A percentile compares a stretch with the other conserved stretches of the same genome.
These are phyloP conservation scores for Symmetrospora coprosmae DNA, from an alignment of 768 basidiomycete species.

Conservation along the genomic window DNA sequence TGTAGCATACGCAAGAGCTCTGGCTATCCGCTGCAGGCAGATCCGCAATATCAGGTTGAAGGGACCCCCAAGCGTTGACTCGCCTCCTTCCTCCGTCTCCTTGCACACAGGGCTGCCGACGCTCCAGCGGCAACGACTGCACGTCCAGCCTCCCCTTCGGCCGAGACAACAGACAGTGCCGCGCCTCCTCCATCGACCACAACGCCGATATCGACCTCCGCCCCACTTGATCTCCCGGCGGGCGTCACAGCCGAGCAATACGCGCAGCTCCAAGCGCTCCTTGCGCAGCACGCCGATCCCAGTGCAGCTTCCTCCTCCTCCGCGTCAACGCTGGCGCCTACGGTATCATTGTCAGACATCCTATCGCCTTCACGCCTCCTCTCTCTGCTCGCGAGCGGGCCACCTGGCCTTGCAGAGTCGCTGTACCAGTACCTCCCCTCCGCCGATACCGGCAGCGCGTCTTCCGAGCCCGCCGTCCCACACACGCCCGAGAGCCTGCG, in stretches of 20 bases:
- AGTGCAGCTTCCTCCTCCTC: background rate
- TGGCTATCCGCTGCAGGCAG: too few species aligned
- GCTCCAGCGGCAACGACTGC: too few species aligned
- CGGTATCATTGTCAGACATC: constrained; percentile 15
- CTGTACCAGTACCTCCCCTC: constrained; percentile 23
- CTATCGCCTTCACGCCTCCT: constrained; percentile 8
- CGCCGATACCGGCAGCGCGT: too few species aligned
- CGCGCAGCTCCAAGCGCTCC: constrained; percentile 11
- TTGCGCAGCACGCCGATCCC: background rate
- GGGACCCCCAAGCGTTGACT: background rate
- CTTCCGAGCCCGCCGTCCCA: too few species aligned
- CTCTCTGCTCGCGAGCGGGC: background rate
- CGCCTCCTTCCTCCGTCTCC: background rate
- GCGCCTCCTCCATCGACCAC: too few species aligned
- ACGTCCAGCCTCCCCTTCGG: too few species aligned
- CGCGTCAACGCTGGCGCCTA: constrained; percentile 10
- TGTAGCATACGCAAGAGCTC: too few species aligned
- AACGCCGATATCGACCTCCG: too few species aligned
- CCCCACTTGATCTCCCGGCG: background rate
- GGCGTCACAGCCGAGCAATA: constrained; percentile 1
- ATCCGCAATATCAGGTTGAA: too few species aligned
- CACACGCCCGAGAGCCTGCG: constrained; percentile 18
- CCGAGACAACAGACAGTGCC: too few species aligned
- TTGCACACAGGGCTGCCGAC: too few species aligned
- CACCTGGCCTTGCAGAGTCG: constrained; percentile 12